Base-by-base conservation (phyloP, 2,329 filamentous ascomycete species). In the Aspergillus chevalieri region DNA sequence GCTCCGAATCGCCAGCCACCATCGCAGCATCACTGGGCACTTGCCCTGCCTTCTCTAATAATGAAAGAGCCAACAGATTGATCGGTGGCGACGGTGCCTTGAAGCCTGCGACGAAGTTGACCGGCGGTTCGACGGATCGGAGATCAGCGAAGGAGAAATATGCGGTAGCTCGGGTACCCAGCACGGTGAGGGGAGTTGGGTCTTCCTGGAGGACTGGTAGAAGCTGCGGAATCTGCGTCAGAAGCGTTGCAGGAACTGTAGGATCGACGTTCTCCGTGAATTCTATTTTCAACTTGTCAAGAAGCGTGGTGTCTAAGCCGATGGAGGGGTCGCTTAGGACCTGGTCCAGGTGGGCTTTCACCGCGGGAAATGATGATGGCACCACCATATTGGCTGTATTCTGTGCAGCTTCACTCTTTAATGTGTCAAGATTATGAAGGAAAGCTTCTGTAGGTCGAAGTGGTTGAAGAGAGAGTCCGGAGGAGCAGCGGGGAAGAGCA, bases 51-150 rank as follows among this genome's bases (percentile, higher is more conserved):
- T 84, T 84, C 33, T 71, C 70, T 38, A 85, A 65, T 33, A 85
- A 62, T 1, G 75, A 73, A 7, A 85, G 67, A 45, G 78, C 77
- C 19, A 84, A 67, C 5, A 74, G 61, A 54, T 84, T 82, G 60
- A 83, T 77, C 0, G 79, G 75, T 65, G 57, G 72, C 58, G 54
- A 78, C 44, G 67, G 75, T 50, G 73, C 70, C 47, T 65, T 66
- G 38, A 85, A 73, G 3, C 80, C 82, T 34, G 76, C 74, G 46
- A 76, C 68, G 49, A 84, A 78, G 47, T 82, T 71, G 34, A 82
- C 67, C 2, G 74, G 66, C 34, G 74, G 73, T 10, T 77, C 65
- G 39, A 78, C 60, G 5, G 72, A 61, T 38, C 74, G 74, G 28
- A 81, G 64, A 47, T 78, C 72, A 30, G 70, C 64, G 57, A 79